phyloP scores from a whole-genome alignment of 257 asterid genomes.

The Solanum sparsipilum region DNA sequence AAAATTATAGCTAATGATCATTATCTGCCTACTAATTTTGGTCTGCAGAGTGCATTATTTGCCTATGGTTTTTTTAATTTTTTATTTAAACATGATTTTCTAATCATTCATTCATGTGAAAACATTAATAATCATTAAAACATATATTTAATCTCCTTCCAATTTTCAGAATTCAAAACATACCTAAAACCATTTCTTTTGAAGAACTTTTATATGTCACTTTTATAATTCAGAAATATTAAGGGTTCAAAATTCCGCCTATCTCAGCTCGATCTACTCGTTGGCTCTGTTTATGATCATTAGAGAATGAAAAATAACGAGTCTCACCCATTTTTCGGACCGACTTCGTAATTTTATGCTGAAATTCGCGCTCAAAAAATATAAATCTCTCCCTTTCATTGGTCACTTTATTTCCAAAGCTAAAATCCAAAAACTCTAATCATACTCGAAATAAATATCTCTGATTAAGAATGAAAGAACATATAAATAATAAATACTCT shows the following conservation, averaged over 20 bases:
- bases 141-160: not conserved
- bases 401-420: not conserved
- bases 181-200: not conserved
- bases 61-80: not conserved
- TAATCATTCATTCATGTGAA: not conserved
- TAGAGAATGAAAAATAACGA: not conserved
- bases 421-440: fast-evolving
- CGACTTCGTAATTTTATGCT: no score
- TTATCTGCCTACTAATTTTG: not conserved
- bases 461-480: not conserved
- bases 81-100: not conserved
- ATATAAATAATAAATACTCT: not conserved
- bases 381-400: not conserved
- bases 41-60: not conserved
- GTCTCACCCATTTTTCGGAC: no score
- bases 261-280: not conserved
- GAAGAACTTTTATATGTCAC: no score
- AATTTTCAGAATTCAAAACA: not conserved
- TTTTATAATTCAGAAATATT: not conserved
- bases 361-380: not conserved
- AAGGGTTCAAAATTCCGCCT: not conserved
- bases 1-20: not conserved
- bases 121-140: not conserved
- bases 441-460: not conserved
- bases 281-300: no score